Conservation (phyloP, 768 basidiomycete species). For the Auriculariales sp. region DNA sequence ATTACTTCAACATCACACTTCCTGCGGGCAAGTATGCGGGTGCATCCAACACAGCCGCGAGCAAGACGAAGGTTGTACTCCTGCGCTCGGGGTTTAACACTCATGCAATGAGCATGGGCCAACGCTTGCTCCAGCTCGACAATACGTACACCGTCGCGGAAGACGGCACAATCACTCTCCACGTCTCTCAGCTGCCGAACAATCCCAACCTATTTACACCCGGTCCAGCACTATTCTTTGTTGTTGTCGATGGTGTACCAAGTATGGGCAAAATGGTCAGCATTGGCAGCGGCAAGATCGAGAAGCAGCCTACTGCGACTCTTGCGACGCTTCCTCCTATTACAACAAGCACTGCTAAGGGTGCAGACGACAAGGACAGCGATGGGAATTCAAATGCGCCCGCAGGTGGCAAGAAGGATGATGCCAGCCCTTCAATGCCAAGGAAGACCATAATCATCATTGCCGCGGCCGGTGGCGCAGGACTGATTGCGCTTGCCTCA, state of each 20-base stretch:
- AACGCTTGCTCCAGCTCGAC: conserved; percentile 68
- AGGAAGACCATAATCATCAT: conserved; percentile 7
- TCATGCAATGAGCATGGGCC: conserved; percentile 81
- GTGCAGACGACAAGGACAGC: not conserved
- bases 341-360: conserved; percentile 12
- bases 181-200: conserved; percentile 71
- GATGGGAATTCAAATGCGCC: not conserved
- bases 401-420: conserved; percentile 2
- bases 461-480: conserved; percentile 31
- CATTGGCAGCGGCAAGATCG: conserved; percentile 69
- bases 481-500: conserved; percentile 34
- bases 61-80: conserved; percentile 60
- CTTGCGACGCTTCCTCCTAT: conserved; percentile 32
- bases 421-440: not conserved
- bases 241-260: conserved; percentile 75
- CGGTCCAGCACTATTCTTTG: conserved; percentile 73
- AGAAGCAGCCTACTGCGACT: conserved; percentile 39
- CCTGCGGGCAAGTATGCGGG: conserved; percentile 52
- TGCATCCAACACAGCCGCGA: conserved; percentile 51
- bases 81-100: conserved; percentile 78
- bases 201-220: conserved; percentile 81
- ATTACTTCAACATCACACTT: conserved; percentile 64
- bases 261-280: conserved; percentile 64
- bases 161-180: conserved; percentile 61
- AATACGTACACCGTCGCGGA: conserved; percentile 68